phyloP scores from a whole-genome alignment of 768 basidiomycete genomes.

The Coprinellus aureogranulatus region DNA sequence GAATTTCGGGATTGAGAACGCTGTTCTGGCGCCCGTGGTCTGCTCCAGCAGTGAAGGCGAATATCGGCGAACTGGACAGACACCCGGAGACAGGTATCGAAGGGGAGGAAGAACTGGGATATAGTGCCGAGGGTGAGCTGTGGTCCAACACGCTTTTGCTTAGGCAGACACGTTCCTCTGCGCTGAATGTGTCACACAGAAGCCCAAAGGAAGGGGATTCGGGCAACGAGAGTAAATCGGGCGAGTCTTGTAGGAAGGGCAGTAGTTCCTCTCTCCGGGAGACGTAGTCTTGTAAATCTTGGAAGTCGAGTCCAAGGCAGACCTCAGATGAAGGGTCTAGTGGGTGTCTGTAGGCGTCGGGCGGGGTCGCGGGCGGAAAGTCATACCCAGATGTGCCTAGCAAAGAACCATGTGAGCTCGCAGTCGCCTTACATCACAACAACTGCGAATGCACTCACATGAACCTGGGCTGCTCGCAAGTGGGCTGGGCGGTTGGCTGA shows the following conservation, averaged over 20 bases:
- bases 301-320: too few species aligned
- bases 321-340: neutral
- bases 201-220: neutral
- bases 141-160: neutral
- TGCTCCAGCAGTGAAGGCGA: neutral
- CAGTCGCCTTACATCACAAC: too few species aligned
- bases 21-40: too few species aligned
- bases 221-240: neutral
- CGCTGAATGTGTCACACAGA: neutral
- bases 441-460: neutral
- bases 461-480: neutral
- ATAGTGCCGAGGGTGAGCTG: neutral
- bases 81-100: neutral
- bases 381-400: neutral
- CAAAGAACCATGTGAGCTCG: neutral
- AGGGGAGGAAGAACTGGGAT: neutral
- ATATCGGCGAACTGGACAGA: neutral
- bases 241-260: neutral
- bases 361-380: neutral
- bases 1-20: neutral
- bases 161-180: neutral
- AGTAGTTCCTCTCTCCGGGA: neutral
- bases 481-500: neutral
- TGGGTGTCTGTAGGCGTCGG: neutral
- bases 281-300: neutral